Evolutionary conservation across 2,329 filamentous ascomycete genomes (phyloP), one percentile per base, ranked within the genome.

Genomic region (Epichloe uncinata): DNA sequence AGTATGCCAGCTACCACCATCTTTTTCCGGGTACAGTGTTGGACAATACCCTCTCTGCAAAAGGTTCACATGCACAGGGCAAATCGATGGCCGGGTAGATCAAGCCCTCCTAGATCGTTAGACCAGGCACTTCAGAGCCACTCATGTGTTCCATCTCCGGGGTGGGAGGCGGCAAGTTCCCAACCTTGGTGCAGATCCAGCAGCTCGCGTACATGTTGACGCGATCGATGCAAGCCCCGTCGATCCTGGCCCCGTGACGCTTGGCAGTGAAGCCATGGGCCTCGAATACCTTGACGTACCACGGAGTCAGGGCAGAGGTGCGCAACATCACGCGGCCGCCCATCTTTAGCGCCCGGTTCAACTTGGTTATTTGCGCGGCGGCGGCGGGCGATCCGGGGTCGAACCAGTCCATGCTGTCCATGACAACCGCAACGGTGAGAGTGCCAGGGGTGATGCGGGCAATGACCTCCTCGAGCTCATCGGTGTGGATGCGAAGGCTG

Each of bases 361-460:
- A 74, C 55, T 84, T 85, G 50, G 75, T 72, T 56, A 94, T 85
- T 71, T 96, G 91, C 4, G 80, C 80, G 38, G 80, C 79, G 1
- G 78, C 77, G 6, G 72, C 67, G 0, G 76, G 75, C 1, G 70
- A 67, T 5, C 69, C 72, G 0, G 73, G 73, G 55, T 90, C 82
- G 63, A 97, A 95, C 91, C 91, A 97, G 68, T 97, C 91, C 91
- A 97, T 97, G 56, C 82, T 88, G 69, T 97, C 91, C 91, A 97
- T 97, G 52, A 84, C 70, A 41, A 96, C 87, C 16, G 89, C 91
- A 47, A 96, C 90, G 1, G 89, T 96, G 49, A 97, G 73, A 0
- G 86, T 89, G 0, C 81, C 83, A 0, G 89, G 89, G 1, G 79
- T 77, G 62, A 97, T 84, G 46, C 89, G 82, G 5, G 84, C 79